These are phyloP conservation scores for Royoungia palumana DNA, from an alignment of 768 basidiomycete genomes.

Conservation along the genomic window DNA sequence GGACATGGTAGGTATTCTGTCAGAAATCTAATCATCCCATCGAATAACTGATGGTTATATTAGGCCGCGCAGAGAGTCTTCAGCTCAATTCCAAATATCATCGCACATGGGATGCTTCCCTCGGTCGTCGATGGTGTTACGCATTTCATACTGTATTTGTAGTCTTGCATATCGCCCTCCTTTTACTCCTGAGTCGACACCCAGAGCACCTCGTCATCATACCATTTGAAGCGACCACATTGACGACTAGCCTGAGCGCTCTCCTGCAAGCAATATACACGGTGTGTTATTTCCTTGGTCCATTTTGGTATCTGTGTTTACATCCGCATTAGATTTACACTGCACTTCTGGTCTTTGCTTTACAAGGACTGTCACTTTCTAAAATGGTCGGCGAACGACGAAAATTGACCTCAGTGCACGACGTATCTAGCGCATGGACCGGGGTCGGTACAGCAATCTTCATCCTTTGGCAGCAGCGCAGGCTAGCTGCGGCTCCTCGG, in stretches of 20 bases:
- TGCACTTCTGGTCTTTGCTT: conserved; percentile 11
- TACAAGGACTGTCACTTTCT: conserved; percentile 13
- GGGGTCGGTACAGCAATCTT: conserved; percentile 23
- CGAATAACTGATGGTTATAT: too few relatives aligned
- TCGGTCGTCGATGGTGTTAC: not conserved
- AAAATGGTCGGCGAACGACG: conserved; percentile 1
- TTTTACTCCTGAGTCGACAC: not conserved
- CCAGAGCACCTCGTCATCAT: conserved; percentile 3
- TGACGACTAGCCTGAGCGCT: not conserved
- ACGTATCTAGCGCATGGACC: conserved; percentile 17
- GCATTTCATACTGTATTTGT: not conserved
- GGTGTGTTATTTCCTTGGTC: not conserved
- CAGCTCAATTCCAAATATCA: too few relatives aligned
- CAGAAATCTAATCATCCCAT: too few relatives aligned
- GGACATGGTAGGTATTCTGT: too few relatives aligned
- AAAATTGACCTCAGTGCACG: conserved; percentile 20
- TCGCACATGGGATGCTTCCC: too few relatives aligned
- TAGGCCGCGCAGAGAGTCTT: too few relatives aligned
- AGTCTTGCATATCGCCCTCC: not conserved
- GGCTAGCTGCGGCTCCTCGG: conserved; percentile 4
- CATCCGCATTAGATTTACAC: conserved; percentile 12
- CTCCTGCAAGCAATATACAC: conserved; percentile 5
- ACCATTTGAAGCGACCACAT: not conserved
- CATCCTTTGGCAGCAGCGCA: conserved; percentile 19
- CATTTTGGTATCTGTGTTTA: too few relatives aligned